Evolutionary conservation across 495 filamentous ascomycete species (phyloP).

Genomic region (Parathielavia appendiculata): DNA sequence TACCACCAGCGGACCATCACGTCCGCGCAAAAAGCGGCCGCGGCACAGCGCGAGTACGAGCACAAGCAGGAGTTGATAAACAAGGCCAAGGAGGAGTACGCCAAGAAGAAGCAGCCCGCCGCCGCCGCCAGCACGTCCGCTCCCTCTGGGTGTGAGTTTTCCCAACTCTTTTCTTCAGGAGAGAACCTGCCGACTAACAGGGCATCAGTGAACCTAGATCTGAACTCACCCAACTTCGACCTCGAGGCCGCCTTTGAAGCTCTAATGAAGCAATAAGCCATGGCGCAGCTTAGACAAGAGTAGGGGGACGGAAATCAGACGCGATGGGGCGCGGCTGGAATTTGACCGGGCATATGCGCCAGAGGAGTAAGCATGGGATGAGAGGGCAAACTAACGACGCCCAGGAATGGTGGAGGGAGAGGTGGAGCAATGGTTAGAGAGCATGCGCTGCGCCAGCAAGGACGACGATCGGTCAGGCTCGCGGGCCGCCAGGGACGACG

Average conservation of each 20-base stretch:
- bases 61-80: conserved; percentile 83
- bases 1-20: conserved; percentile 78
- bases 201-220: conserved; percentile 71
- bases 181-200: conserved; percentile 12
- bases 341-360: conserved; percentile 7
- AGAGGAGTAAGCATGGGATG: conserved; percentile 6
- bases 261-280: conserved; percentile 48
- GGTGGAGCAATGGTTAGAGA: background rate
- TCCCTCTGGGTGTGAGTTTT: conserved; percentile 51
- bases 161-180: background rate
- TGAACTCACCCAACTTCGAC: conserved; percentile 80
- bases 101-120: conserved; percentile 67
- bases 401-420: background rate
- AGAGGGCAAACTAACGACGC: background rate
- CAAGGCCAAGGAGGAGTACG: conserved; percentile 85
- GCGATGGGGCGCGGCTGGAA: background rate
- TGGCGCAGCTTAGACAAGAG: background rate
- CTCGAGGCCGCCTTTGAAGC: conserved; percentile 74
- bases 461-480: background rate
- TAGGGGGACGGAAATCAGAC: conserved; percentile 14
- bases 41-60: conserved; percentile 71
- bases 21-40: conserved; percentile 56
- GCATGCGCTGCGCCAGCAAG: conserved; percentile 9
- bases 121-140: conserved; percentile 44
- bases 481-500: background rate